Conservation (phyloP, 768 basidiomycete genomes). For the Scleroderma citrinum region DNA sequence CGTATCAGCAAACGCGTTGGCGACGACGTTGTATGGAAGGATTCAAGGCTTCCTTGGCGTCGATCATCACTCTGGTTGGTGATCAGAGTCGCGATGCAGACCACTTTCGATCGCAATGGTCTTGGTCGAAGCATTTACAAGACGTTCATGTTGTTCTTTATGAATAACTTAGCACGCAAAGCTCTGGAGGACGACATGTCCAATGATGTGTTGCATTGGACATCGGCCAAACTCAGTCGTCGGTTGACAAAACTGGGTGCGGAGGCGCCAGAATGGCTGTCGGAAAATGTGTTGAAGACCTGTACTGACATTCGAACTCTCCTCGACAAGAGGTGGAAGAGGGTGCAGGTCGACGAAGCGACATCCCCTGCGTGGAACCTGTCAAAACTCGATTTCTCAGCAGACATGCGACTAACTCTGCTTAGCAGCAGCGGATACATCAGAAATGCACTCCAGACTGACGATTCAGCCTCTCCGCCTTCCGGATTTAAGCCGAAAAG, state of each 20-base stretch:
- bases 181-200: slow-evolving; percentile 10
- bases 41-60: slow-evolving; percentile 26
- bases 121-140: slow-evolving; percentile 34
- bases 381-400: slow-evolving; percentile 17
- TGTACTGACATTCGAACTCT: slow-evolving; percentile 14
- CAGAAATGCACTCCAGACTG: slow-evolving; percentile 7
- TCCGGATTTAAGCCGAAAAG: slow-evolving; percentile 1
- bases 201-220: slow-evolving; percentile 25
- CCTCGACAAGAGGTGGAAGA: slow-evolving; percentile 31
- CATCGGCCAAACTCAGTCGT: slow-evolving; percentile 23
- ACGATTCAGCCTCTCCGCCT: slow-evolving; percentile 1
- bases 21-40: slow-evolving; percentile 25
- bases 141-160: slow-evolving; percentile 39
- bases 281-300: slow-evolving; percentile 30
- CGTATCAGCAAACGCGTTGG: slow-evolving; percentile 28
- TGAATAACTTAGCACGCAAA: slow-evolving; percentile 21
- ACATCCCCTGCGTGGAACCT: slow-evolving; percentile 20
- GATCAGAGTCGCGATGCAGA: slow-evolving; percentile 30
- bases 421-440: slow-evolving; percentile 24
- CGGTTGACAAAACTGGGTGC: slow-evolving; percentile 21
- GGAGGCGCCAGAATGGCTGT: slow-evolving; percentile 28
- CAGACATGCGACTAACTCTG: slow-evolving; percentile 32
- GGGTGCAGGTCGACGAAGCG: slow-evolving; percentile 21
- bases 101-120: slow-evolving; percentile 15
- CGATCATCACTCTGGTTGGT: slow-evolving; percentile 33